Conservation (phyloP, 352 stramenopile genomes). For the Globisporangium carolinianum region DNA sequence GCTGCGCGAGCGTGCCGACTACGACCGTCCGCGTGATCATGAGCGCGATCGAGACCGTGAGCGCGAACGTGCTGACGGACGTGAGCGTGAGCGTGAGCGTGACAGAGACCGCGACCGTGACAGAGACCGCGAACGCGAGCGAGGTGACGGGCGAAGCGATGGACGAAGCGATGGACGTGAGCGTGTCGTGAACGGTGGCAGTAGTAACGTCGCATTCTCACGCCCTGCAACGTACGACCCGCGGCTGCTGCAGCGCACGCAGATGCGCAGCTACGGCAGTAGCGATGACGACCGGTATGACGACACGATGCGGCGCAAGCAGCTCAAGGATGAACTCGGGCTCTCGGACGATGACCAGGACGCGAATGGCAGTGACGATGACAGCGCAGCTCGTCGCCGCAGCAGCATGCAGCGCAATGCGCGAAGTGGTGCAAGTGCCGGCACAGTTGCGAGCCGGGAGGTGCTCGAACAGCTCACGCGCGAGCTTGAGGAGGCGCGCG, state of each 20-base stretch:
- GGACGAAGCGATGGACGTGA: neutral
- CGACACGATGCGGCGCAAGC: conserved; percentile 38
- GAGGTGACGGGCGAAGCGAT: too few species aligned
- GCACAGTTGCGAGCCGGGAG: too few species aligned
- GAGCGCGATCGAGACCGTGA: conserved; percentile 27
- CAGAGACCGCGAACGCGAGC: too few species aligned
- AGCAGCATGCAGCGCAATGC: conserved; percentile 3
- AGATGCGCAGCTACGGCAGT: conserved; percentile 33
- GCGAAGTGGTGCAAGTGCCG: conserved; percentile 20
- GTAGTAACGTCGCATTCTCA: conserved; percentile 49
- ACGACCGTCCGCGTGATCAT: conserved; percentile 19
- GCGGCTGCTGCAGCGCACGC: conserved; percentile 52
- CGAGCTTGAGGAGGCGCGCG: conserved; percentile 46
- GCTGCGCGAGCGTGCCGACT: conserved; percentile 20
- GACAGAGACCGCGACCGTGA: too few species aligned
- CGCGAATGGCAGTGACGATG: conserved; percentile 8
- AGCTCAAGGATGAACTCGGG: conserved; percentile 77
- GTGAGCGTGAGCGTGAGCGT: conserved; percentile 13
- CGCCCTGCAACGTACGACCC: conserved; percentile 78
- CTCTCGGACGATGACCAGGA: conserved; percentile 57
- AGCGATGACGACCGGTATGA: conserved; percentile 36
- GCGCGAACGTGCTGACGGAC: conserved; percentile 21
- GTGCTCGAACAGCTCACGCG: conserved; percentile 47
- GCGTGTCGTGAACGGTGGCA: neutral
- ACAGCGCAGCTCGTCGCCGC: neutral